Evolutionary conservation across 371 early-diverging fungal genomes (phyloP).

Genomic region (Lichtheimia corymbifera): DNA sequence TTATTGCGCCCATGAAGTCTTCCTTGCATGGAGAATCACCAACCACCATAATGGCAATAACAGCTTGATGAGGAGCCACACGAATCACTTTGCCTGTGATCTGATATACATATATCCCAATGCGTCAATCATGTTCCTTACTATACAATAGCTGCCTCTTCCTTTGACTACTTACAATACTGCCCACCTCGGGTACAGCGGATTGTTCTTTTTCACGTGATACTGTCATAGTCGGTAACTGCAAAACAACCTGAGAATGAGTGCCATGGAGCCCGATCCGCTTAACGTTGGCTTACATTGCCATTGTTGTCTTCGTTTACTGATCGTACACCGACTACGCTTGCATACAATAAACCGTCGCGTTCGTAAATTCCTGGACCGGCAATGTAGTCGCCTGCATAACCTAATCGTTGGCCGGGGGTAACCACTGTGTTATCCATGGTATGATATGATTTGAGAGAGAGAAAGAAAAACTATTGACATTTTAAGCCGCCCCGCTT

Average conservation of each 20-base stretch:
- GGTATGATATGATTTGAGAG: not conserved
- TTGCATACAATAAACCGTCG: slow-evolving; percentile 77
- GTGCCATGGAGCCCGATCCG: not conserved
- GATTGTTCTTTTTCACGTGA: slow-evolving; percentile 70
- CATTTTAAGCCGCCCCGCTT: too few relatives aligned
- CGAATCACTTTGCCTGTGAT: slow-evolving; percentile 84
- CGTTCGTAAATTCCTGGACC: slow-evolving; percentile 83
- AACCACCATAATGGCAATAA: slow-evolving; percentile 89
- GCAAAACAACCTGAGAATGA: not conserved
- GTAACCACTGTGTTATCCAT: slow-evolving; percentile 52
- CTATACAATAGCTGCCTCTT: too few relatives aligned
- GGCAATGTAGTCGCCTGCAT: slow-evolving; percentile 66
- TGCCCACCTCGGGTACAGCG: slow-evolving; percentile 83
- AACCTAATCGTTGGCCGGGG: slow-evolving; percentile 85
- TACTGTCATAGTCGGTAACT: slow-evolving; percentile 65
- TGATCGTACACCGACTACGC: slow-evolving; percentile 71
- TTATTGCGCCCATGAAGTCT: slow-evolving; percentile 90
- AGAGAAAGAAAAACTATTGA: not conserved
- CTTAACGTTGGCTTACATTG: slow-evolving; percentile 28
- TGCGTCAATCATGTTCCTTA: too few relatives aligned
- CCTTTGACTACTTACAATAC: slow-evolving; percentile 56
- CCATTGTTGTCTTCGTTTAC: slow-evolving; percentile 35
- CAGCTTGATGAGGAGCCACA: slow-evolving; percentile 82
- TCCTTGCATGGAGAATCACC: slow-evolving; percentile 83
- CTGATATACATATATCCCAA: slow-evolving; percentile 16